Evolutionary conservation across 768 basidiomycete species (phyloP).

Genomic region (Leucosporidium creatinivorum): DNA sequence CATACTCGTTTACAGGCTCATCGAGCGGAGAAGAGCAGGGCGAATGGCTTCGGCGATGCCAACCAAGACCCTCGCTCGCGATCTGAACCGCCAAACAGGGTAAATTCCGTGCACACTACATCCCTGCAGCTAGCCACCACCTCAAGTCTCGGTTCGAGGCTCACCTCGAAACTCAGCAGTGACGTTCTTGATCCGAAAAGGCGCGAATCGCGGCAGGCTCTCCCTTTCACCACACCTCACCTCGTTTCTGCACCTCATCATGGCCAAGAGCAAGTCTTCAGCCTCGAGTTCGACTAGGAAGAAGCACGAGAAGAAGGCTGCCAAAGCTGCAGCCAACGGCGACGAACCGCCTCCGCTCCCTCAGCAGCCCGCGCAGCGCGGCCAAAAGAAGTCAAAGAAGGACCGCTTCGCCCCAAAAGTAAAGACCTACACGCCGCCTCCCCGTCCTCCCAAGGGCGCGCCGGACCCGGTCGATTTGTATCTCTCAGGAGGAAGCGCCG

Average conservation of each 20-base stretch:
- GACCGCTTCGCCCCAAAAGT: slow-evolving; percentile 57
- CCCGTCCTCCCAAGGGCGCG: slow-evolving; percentile 46
- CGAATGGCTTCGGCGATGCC: too few relatives aligned
- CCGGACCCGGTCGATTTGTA: slow-evolving; percentile 33
- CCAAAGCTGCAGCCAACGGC: slow-evolving; percentile 9
- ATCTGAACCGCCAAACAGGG: too few relatives aligned
- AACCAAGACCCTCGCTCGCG: too few relatives aligned
- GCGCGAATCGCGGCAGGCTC: too few relatives aligned
- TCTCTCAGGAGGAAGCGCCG: slow-evolving; percentile 49
- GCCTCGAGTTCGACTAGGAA: slow-evolving; percentile 80
- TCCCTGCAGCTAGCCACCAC: too few relatives aligned
- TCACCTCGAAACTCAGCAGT: too few relatives aligned
- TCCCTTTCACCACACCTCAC: too few relatives aligned
- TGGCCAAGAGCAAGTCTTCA: slow-evolving; percentile 43
- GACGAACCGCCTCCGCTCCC: slow-evolving; percentile 12
- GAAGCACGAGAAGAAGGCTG: slow-evolving; percentile 76
- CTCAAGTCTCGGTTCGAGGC: too few relatives aligned
- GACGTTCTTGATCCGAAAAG: too few relatives aligned
- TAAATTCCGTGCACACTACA: too few relatives aligned
- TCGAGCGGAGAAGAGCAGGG: too few relatives aligned
- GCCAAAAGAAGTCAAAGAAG: slow-evolving; percentile 50
- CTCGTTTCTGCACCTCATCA: not conserved
- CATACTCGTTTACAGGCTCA: too few relatives aligned
- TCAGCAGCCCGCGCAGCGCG: slow-evolving; percentile 11
- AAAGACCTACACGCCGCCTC: slow-evolving; percentile 80